Conservation (phyloP, 257 asterid genomes). For the Ehretia macrophylla region DNA sequence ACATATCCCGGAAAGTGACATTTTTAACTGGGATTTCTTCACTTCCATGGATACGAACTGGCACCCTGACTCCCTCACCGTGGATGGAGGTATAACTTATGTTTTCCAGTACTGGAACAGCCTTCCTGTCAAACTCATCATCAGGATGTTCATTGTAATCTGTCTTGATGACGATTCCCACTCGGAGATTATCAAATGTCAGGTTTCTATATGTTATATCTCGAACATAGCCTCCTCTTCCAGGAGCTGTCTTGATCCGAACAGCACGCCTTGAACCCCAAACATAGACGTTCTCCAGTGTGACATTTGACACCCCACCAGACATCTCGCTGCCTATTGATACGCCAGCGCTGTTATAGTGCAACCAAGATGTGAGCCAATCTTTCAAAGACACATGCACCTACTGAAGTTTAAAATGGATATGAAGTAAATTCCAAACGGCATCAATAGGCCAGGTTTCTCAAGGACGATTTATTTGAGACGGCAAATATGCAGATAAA, state of each 20-base stretch:
- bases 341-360: conserved; percentile 70
- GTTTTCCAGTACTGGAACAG: conserved; percentile 64
- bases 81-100: conserved; percentile 65
- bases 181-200: conserved; percentile 73
- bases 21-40: conserved; percentile 60
- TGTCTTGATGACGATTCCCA: conserved; percentile 86
- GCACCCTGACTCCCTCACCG: conserved; percentile 87
- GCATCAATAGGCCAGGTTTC: not conserved
- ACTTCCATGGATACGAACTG: conserved; percentile 88
- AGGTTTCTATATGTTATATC: conserved; percentile 59
- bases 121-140: conserved; percentile 63
- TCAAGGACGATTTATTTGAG: too few species aligned
- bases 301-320: conserved; percentile 86
- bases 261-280: conserved; percentile 93
- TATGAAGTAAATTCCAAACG: too few species aligned
- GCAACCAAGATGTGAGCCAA: conserved; percentile 1
- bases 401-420: not conserved
- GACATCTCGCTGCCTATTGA: conserved; percentile 99
- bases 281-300: conserved; percentile 60
- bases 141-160: conserved; percentile 97
- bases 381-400: not conserved
- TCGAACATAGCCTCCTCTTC: conserved; percentile 87
- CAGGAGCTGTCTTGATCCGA: conserved; percentile 94
- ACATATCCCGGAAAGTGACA: conserved; percentile 67
- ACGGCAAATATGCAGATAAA: too few species aligned